These are phyloP conservation scores for Phialophora chinensis DNA, from an alignment of 2,329 filamentous ascomycete species.

Conservation along the genomic window DNA sequence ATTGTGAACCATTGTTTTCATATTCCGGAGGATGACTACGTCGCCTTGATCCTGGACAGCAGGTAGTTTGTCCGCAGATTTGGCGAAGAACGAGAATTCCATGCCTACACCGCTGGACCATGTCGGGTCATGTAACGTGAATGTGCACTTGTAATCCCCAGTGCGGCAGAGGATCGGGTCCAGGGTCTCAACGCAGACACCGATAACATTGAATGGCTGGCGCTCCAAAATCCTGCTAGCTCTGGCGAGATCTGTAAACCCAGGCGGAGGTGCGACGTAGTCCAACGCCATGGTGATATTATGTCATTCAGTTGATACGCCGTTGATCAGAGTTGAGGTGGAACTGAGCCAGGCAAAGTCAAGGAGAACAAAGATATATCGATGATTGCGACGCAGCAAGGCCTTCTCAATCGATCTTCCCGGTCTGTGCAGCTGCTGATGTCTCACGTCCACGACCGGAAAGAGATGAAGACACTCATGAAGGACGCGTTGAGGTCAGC, in stretches of 20 bases:
- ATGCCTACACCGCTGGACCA: constrained; percentile 52
- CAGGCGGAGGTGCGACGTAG: constrained; percentile 43
- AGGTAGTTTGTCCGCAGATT: constrained; percentile 52
- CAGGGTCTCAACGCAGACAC: constrained; percentile 71
- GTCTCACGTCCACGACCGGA: background rate
- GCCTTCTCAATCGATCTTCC: background rate
- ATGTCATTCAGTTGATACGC: constrained; percentile 1
- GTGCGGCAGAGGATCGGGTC: constrained; percentile 56
- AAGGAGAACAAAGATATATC: background rate
- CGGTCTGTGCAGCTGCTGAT: background rate
- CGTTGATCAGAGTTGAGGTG: background rate
- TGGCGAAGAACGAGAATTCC: constrained; percentile 67
- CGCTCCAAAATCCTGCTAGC: constrained; percentile 12
- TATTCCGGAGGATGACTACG: constrained; percentile 66
- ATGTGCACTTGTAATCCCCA: constrained; percentile 65
- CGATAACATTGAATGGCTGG: constrained; percentile 60
- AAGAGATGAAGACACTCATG: background rate
- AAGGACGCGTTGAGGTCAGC: constrained; percentile 8
- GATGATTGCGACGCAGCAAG: background rate
- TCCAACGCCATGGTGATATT: constrained; percentile 2
- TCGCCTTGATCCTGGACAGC: constrained; percentile 60
- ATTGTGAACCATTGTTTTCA: constrained; percentile 51
- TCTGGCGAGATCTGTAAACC: constrained; percentile 55
- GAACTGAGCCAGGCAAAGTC: background rate
- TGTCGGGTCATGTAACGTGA: constrained; percentile 67